Base-by-base conservation (phyloP, 495 filamentous ascomycete genomes). In the Lentithecium fluviatile region DNA sequence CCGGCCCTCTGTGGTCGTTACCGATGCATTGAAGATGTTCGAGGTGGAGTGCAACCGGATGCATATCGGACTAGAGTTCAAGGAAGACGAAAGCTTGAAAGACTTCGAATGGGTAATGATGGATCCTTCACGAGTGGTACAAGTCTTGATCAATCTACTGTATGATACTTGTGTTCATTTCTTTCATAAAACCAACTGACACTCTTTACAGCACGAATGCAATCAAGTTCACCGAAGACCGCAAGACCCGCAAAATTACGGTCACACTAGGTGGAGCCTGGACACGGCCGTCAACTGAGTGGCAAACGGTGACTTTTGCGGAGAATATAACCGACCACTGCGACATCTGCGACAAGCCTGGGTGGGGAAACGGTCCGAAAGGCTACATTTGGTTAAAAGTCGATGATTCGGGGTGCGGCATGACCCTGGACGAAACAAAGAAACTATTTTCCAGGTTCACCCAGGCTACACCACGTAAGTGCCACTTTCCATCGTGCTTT, bases 101-200 rank as follows among this genome's bases (percentile, higher is more conserved):
- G 45, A 17, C 20, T 23, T 58, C 23, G 55, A 58, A 10, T 58
- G 55, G 55, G 55, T 58, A 7, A 50, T 49, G 26, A 21, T 55
- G 4, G 59, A 62, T 38, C 59, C 59, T 12, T 34, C 38, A 3
- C 40, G 52, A 11, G 29, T 62, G 15, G 2, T 53, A 10, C 59
- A 62, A 34, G 37, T 62, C 20, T 32, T 54, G 4, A 25, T 62
- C n/a, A 62, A 62, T 34, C 36, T 62, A 8, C n/a, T 62, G 38
- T 48, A 32, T 13, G 54, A n/a, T n/a, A n/a, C n/a, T 29, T 12
- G 24, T 56, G 4, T 15, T 26, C 17, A 45, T 2, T 17, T 6
- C 34, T 5, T 42, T 4, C 7, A 12, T n/a, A n/a, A n/a, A n/a
- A n/a, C n/a, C n/a, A n/a, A n/a, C 45, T 58, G 12, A 29, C 45